Conservation (phyloP, 208 protist genomes). For the Acanthamoeba healyi region DNA sequence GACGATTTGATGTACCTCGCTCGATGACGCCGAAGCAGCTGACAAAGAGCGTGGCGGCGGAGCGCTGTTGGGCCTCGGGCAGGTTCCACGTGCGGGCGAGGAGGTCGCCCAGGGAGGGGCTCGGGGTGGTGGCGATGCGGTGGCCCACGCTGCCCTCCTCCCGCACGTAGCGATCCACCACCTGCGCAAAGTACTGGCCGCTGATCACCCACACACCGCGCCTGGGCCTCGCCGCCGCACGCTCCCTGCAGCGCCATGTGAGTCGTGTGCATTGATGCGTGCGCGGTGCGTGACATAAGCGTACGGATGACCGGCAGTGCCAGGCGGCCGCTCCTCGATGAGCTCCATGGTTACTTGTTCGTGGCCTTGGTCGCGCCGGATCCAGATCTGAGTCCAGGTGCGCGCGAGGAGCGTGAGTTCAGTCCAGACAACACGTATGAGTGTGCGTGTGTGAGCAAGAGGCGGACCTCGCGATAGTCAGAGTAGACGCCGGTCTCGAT, state of each 20-base stretch:
- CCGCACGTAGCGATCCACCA: constrained; percentile 21
- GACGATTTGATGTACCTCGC: neutral
- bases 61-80: neutral
- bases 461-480: neutral
- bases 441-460: neutral
- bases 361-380: neutral
- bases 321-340: neutral
- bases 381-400: constrained; percentile 4
- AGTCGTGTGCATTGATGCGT: neutral
- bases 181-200: constrained; percentile 37
- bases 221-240: neutral
- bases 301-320: neutral
- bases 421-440: neutral
- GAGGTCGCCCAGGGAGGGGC: constrained; percentile 25
- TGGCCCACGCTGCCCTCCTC: constrained; percentile 32
- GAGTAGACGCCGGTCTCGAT: constrained; percentile 8
- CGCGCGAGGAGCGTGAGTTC: no score
- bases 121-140: constrained; percentile 18
- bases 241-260: neutral
- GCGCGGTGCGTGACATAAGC: neutral
- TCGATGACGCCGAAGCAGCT: constrained; percentile 63
- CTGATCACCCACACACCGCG: constrained; percentile 39
- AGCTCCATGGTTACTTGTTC: neutral
- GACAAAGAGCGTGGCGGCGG: neutral
- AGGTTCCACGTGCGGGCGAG: neutral